Evolutionary conservation across 2,329 filamentous ascomycete genomes (phyloP), one percentile per base, ranked within the genome.

Genomic region (Clonostachys byssicola): DNA sequence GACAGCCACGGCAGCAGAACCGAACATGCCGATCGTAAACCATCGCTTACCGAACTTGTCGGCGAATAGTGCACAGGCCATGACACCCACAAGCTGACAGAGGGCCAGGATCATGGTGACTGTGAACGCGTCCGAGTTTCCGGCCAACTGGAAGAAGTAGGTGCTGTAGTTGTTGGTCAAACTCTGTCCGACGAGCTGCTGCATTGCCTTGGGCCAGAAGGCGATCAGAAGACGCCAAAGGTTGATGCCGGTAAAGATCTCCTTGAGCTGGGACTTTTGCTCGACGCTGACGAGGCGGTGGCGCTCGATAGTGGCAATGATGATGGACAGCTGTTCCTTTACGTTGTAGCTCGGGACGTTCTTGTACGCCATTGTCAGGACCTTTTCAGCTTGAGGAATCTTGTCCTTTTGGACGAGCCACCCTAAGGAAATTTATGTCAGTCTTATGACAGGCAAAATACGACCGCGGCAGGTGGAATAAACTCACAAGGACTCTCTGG

Each of bases 131-230:
- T 39, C 36, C 7, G 14, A n/a, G 17, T 39, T 39, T n/a, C 36
- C 36, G 14, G 36, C 36, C 36, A 39, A 8, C 4, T 39, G 14
- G 36, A 39, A 48, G 14, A 48, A 48, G 17, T 48, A 48, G 23
- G 46, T 48, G 14, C 42, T 43, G 17, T 48, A 48, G 43, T 48
- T 48, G 35, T 48, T 48, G 12, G 46, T 48, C 12, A 48, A 34
- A 18, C 46, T 48, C 36, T 48, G 43, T 34, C 46, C 46, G 16
- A 39, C 18, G 3, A 48, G 43, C 13, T 48, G 46, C 30, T 48
- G 46, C 46, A 48, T 48, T 1, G 42, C 46, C 43, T 48, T 48
- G 43, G 46, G 46, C 46, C 46, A 48, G n/a, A 48, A 48, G 23
- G 33, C 34, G 35, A 48, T 48, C 12, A 48, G 30, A 7, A 48